Evolutionary conservation across 169 alveolate genomes (phyloP).

Genomic region (Eimeria falciformis): DNA sequence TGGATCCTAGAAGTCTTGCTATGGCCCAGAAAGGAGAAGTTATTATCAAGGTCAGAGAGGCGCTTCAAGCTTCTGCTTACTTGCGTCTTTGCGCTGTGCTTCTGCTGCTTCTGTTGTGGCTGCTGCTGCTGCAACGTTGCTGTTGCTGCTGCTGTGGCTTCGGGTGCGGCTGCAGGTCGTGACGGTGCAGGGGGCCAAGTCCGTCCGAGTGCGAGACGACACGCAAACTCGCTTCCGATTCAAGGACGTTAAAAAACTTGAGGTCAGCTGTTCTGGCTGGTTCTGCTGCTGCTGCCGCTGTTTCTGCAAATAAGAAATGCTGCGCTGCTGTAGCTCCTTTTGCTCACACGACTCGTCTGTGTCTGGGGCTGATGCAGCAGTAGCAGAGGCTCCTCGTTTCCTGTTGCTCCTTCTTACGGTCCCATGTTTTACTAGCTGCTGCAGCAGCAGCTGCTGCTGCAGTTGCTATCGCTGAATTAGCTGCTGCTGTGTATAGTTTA

Average conservation of each 20-base stretch:
- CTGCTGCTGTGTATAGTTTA: background rate
- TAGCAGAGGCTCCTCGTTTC: too few relatives aligned
- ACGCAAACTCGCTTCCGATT: conserved; percentile 31
- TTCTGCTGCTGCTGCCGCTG: conserved; percentile 36
- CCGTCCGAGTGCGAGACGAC: conserved; percentile 23
- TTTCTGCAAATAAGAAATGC: background rate
- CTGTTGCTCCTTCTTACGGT: background rate
- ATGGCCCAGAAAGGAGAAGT: conserved; percentile 55
- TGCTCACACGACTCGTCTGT: too few relatives aligned
- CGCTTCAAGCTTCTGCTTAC: background rate
- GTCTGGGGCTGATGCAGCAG: too few relatives aligned
- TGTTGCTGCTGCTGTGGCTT: conserved; percentile 22
- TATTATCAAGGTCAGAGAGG: conserved; percentile 32
- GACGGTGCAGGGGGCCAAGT: conserved; percentile 27
- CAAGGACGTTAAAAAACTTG: conserved; percentile 44
- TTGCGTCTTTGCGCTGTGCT: background rate
- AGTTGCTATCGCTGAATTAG: conserved; percentile 10
- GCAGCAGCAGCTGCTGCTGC: conserved; percentile 20
- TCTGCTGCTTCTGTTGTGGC: background rate
- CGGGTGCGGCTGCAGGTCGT: conserved; percentile 2
- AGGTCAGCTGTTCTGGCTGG: background rate
- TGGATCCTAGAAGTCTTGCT: conserved; percentile 42
- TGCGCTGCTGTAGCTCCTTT: too few relatives aligned
- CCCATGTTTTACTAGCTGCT: background rate
- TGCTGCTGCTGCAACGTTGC: conserved; percentile 40